phyloP scores from a whole-genome alignment of 345 rosid species.

The Citrus cavaleriei region DNA sequence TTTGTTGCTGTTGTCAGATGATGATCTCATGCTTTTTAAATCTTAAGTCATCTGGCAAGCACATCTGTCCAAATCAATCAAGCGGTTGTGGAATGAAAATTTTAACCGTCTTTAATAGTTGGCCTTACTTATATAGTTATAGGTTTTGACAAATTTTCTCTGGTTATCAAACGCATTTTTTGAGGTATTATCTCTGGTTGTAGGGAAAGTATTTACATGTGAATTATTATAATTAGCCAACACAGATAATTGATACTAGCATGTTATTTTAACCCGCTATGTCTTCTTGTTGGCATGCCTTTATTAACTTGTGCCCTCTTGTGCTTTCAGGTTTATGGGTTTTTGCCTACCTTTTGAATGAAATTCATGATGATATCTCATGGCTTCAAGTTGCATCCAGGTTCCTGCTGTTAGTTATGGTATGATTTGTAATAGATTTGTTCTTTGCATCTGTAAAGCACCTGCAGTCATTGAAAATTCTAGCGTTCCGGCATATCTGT shows the following conservation, averaged over 20 bases:
- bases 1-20: not conserved
- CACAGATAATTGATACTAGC: not conserved
- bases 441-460: slow-evolving; percentile 1
- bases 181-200: not conserved
- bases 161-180: not conserved
- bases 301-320: slow-evolving; percentile 15
- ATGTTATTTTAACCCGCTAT: not conserved
- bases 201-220: not conserved
- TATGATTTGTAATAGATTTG: slow-evolving; percentile 23
- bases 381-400: slow-evolving; percentile 87
- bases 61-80: not conserved
- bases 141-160: not conserved
- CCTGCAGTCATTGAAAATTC: not conserved
- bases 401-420: slow-evolving; percentile 69
- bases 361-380: slow-evolving; percentile 45
- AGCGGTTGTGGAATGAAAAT: not conserved
- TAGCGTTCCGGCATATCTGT: not conserved
- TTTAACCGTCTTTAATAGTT: not conserved
- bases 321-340: slow-evolving; percentile 57
- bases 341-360: slow-evolving; percentile 63
- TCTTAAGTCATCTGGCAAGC: not conserved
- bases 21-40: not conserved
- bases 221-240: not conserved
- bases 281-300: slow-evolving; percentile 1
- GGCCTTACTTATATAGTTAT: not conserved